Base-by-base conservation (phyloP, 495 filamentous ascomycete genomes). In the Podospora comata region DNA sequence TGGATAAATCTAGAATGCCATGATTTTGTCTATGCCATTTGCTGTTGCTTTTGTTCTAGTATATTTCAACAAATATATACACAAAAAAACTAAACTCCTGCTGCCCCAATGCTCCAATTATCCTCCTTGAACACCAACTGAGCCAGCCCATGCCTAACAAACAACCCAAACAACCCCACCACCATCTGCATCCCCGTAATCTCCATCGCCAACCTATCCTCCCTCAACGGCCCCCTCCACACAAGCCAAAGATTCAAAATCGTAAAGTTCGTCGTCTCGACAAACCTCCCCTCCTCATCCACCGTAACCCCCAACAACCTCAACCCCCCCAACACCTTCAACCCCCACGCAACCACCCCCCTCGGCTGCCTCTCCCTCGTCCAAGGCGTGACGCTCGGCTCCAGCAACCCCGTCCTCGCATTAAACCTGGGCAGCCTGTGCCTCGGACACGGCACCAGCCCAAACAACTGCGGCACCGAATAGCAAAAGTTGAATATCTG, bases 401-500 rank as follows among this genome's bases (percentile, higher is more conserved):
- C 93, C 71, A 98, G 80, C 16, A 97, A 76, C 0, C 92, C 93
- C 18, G 91, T 94, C 18, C 89, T 83, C 15, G 88, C 84, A 73
- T 94, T 97, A 83, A 97, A 97, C 56, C 87, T 87, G 20, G 95
- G 95, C 20, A 98, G 82, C 20, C 95, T 87, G 78, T 99, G 95
- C 27, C 95, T 87, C 26, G 96, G 95, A 73, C 95, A 99, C 2
- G 92, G 92, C 44, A 99, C 87, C 16, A 98, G 66, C 23, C 89
- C 88, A 77, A 97, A 95, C 1, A 99, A 83, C 77, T 99, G 95
- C 6, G 95, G 95, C 5, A 85, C 84, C 23, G 93, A 97, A 79
- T 97, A 99, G 65, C 96, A 59, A 75, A 97, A 98, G 78, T 99
- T 99, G 85, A 96, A 92, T 68, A 94, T 92, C 80, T 99, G 95